phyloP scores from a whole-genome alignment of 768 basidiomycete genomes.

The Mycena chlorophos region DNA sequence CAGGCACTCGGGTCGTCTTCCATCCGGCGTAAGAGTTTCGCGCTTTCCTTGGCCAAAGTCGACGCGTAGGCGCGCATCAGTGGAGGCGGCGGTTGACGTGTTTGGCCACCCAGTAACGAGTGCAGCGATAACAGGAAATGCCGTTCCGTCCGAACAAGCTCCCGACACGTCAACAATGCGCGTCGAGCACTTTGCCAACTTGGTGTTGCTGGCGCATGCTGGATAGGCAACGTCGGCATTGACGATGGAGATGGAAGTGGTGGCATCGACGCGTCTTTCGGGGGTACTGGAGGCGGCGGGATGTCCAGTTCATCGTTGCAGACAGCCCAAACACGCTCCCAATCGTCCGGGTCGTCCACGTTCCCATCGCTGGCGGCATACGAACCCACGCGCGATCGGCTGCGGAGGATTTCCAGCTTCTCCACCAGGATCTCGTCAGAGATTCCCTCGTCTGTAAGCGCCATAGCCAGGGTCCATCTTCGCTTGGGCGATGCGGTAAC shows the following conservation, averaged over 20 bases:
- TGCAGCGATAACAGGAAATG: constrained; percentile 41
- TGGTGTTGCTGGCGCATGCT: constrained; percentile 6
- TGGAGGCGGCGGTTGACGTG: constrained; percentile 47
- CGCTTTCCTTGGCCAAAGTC: constrained; percentile 51
- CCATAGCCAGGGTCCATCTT: constrained; percentile 34
- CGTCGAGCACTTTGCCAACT: constrained; percentile 28
- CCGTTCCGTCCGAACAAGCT: constrained; percentile 41
- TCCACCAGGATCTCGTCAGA: constrained; percentile 39
- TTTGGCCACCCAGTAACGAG: constrained; percentile 36
- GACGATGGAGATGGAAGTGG: constrained; percentile 3
- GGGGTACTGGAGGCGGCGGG: constrained; percentile 17
- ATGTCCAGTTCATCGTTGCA: constrained; percentile 15
- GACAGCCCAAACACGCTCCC: constrained; percentile 19
- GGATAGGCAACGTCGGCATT: constrained; percentile 8
- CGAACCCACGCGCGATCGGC: constrained; percentile 12
- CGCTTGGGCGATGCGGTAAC: constrained; percentile 9
- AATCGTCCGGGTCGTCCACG: constrained; percentile 4
- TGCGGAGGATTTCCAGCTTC: constrained; percentile 31
- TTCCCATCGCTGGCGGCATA: neutral
- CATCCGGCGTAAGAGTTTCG: constrained; percentile 49
- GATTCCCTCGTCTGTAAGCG: constrained; percentile 40
- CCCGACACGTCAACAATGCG: constrained; percentile 29
- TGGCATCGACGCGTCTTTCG: neutral
- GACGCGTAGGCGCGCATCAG: constrained; percentile 54
- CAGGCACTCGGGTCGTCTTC: constrained; percentile 61